A percentile compares a stretch with the other conserved stretches of the same genome.
phyloP scores from a whole-genome alignment of 495 filamentous ascomycete species.

The Parathielavia hyrcaniae region DNA sequence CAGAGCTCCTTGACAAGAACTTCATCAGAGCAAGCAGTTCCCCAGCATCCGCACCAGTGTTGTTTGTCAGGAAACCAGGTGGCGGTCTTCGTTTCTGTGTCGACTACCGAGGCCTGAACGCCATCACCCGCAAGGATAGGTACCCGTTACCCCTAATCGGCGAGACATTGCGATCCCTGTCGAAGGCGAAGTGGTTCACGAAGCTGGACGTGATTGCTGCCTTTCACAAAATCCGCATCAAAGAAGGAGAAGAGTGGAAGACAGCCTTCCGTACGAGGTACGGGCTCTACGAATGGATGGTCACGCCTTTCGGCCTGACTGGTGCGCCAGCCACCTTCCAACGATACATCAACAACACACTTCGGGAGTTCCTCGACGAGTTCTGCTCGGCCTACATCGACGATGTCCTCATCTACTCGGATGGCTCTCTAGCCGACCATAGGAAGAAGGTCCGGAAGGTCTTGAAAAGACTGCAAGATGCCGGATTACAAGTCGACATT shows the following conservation, averaged over 20 bases:
- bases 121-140: neutral
- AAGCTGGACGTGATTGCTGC: conserved; percentile 1
- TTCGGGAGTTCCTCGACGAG: neutral
- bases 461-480: too few relatives aligned
- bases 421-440: too few relatives aligned
- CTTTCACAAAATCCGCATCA: conserved; percentile 27
- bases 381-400: neutral
- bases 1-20: too few relatives aligned
- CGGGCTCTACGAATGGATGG: too few relatives aligned
- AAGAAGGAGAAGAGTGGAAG: conserved; percentile 24
- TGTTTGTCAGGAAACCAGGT: too few relatives aligned
- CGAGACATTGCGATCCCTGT: neutral
- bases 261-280: conserved; percentile 32
- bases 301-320: neutral
- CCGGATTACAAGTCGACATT: too few relatives aligned
- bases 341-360: neutral
- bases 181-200: neutral
- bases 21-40: too few relatives aligned
- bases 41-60: too few relatives aligned
- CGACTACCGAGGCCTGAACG: neutral
- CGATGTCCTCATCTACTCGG: conserved; percentile 6
- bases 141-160: neutral
- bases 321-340: neutral
- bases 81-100: neutral
- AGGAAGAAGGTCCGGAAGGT: too few relatives aligned